Evolutionary conservation across 768 basidiomycete genomes (phyloP).

Genomic region (Mycena haematopus): DNA sequence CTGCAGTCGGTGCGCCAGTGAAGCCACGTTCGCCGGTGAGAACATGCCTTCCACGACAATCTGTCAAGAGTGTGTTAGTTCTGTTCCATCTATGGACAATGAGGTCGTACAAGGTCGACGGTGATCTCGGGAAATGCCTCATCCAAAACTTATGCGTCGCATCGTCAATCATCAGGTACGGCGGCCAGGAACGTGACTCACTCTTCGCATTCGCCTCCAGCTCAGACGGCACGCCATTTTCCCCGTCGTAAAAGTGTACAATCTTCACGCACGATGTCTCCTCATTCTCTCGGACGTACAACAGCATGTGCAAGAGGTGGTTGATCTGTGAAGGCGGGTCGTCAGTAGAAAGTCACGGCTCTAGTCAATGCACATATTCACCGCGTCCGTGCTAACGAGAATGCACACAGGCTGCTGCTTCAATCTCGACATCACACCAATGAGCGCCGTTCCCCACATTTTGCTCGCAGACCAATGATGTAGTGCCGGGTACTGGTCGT

Average conservation of each 20-base stretch:
- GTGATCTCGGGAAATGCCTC: constrained; percentile 69
- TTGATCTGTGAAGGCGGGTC: constrained; percentile 56
- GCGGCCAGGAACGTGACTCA: constrained; percentile 33
- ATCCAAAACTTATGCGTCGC: constrained; percentile 36
- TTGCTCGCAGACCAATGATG: constrained; percentile 47
- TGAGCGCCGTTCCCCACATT: constrained; percentile 51
- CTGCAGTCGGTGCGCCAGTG: constrained; percentile 53
- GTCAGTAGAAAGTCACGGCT: background rate
- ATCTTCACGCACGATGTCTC: constrained; percentile 74
- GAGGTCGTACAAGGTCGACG: constrained; percentile 58
- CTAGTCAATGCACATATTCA: background rate
- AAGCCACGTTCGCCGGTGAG: constrained; percentile 52
- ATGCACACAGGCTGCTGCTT: constrained; percentile 64
- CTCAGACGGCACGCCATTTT: constrained; percentile 62
- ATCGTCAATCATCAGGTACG: background rate
- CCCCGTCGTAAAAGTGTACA: constrained; percentile 66
- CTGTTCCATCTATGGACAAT: background rate
- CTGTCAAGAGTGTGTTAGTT: constrained; percentile 35
- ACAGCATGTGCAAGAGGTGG: constrained; percentile 64
- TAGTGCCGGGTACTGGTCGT: constrained; percentile 62
- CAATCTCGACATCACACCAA: constrained; percentile 50
- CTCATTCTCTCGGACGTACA: constrained; percentile 73
- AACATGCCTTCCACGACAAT: constrained; percentile 53
- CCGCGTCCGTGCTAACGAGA: constrained; percentile 66
- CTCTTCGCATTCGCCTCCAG: constrained; percentile 76